Conservation (phyloP, 2,329 filamentous ascomycete genomes). For the Emergomyces pasteurianus region DNA sequence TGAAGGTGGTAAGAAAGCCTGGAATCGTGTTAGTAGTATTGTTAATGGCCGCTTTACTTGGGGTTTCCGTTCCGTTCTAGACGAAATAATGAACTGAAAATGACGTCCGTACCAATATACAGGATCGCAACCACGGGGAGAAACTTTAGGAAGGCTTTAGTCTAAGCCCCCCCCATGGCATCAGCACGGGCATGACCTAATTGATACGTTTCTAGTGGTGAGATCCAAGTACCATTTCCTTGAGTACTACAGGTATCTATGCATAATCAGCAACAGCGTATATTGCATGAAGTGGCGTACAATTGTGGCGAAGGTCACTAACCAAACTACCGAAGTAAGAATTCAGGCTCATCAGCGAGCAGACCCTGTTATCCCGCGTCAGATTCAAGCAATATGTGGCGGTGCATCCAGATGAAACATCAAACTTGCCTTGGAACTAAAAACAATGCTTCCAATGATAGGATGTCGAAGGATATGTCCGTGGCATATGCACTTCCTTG, state of each 20-base stretch:
- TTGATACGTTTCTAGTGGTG: not conserved
- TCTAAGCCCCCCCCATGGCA: conserved; percentile 26
- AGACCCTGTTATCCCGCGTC: conserved; percentile 46
- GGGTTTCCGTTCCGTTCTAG: conserved; percentile 3
- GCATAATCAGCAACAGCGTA: conserved; percentile 13
- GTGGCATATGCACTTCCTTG: conserved; percentile 51
- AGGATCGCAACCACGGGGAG: conserved; percentile 65
- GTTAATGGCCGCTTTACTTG: conserved; percentile 5
- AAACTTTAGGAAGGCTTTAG: conserved; percentile 82
- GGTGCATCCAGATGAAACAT: not conserved
- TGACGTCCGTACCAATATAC: conserved; percentile 51
- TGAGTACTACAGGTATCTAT: conserved; percentile 75
- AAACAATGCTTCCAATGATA: conserved; percentile 78
- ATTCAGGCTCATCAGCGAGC: conserved; percentile 73
- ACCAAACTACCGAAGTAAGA: conserved; percentile 61
- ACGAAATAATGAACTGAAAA: not conserved
- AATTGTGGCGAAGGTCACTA: conserved; percentile 12
- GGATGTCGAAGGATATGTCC: conserved; percentile 75
- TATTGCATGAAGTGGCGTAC: not conserved
- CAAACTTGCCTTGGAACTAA: conserved; percentile 56
- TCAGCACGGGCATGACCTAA: conserved; percentile 1
- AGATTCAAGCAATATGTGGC: conserved; percentile 2
- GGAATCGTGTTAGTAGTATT: conserved; percentile 2
- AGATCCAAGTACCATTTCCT: conserved; percentile 58
- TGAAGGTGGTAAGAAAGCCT: conserved; percentile 74